A percentile compares a stretch with the other conserved stretches of the same genome.
phyloP scores from a whole-genome alignment of 1,284 basidiomycete genomes.

The Takashimella tepidaria region DNA sequence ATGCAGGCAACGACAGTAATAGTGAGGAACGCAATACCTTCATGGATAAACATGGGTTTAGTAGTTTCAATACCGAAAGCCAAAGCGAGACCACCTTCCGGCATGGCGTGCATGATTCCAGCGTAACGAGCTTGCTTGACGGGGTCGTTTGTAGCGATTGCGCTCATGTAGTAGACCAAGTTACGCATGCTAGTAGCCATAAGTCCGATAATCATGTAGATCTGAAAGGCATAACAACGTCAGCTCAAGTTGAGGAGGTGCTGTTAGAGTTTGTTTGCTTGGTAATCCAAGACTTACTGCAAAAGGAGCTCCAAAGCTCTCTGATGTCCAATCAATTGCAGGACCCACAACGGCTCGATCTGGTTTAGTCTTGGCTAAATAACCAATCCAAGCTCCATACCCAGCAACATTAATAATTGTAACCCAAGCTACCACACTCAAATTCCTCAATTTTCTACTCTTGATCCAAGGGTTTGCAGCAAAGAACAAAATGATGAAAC shows the following conservation, averaged over 20 bases:
- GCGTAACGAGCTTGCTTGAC: constrained; percentile 4
- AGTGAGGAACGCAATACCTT: constrained; percentile 1
- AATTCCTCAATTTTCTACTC: background rate
- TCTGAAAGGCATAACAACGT: too few relatives aligned
- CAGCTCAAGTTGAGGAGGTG: too few relatives aligned
- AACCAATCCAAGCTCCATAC: constrained; percentile 4
- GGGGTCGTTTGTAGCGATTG: constrained; percentile 5
- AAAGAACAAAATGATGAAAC: background rate
- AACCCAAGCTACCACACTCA: background rate
- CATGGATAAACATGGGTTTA: constrained; percentile 4
- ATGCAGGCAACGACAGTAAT: constrained; percentile 1
- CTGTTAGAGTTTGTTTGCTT: background rate
- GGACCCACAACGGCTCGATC: constrained; percentile 1
- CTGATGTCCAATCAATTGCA: constrained; percentile 3
- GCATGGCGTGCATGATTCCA: constrained; percentile 8
- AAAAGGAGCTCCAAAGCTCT: background rate
- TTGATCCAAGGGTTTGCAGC: background rate
- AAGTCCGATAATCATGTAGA: constrained; percentile 4
- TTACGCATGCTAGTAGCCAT: constrained; percentile 1
- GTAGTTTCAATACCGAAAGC: constrained; percentile 8
- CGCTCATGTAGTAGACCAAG: constrained; percentile 5
- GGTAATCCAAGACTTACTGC: background rate
- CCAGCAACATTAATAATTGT: constrained; percentile 2
- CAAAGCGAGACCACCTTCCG: constrained; percentile 1
- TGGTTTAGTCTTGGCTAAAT: background rate